Evolutionary conservation across 306 rosid species (phyloP).

Genomic region (Cucumis melo): DNA sequence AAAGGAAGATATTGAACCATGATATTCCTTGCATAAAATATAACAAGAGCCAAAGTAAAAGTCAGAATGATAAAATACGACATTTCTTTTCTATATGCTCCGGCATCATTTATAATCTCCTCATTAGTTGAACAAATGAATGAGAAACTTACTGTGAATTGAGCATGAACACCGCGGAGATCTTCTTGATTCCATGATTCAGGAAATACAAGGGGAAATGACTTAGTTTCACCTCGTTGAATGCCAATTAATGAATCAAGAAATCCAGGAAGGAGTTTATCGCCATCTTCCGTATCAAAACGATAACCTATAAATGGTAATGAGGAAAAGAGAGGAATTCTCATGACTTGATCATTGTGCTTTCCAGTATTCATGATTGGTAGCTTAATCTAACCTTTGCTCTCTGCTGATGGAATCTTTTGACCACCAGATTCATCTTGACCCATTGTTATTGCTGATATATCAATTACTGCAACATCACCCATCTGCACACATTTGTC

Average conservation of each 20-base stretch:
- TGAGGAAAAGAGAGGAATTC: not conserved
- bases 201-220: slow-evolving; percentile 81
- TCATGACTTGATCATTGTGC: not conserved
- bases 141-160: slow-evolving; percentile 60
- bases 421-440: slow-evolving; percentile 54
- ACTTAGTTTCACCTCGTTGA: slow-evolving; percentile 56
- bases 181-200: slow-evolving; percentile 82
- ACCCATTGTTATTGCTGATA: slow-evolving; percentile 72
- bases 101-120: not conserved
- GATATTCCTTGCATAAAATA: not conserved
- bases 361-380: not conserved
- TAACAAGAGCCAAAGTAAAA: no score
- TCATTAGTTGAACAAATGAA: not conserved
- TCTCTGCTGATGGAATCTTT: slow-evolving; percentile 81
- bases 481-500: slow-evolving; percentile 46
- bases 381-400: slow-evolving; percentile 45
- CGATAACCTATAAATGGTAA: slow-evolving; percentile 46
- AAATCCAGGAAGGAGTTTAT: slow-evolving; percentile 61
- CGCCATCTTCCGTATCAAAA: slow-evolving; percentile 82
- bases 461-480: slow-evolving; percentile 68
- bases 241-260: slow-evolving; percentile 67
- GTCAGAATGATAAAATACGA: no score
- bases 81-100: no score
- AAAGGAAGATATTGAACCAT: not conserved
- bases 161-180: slow-evolving; percentile 76